phyloP scores from a whole-genome alignment of 768 basidiomycete species.

The Lactarius indigo region DNA sequence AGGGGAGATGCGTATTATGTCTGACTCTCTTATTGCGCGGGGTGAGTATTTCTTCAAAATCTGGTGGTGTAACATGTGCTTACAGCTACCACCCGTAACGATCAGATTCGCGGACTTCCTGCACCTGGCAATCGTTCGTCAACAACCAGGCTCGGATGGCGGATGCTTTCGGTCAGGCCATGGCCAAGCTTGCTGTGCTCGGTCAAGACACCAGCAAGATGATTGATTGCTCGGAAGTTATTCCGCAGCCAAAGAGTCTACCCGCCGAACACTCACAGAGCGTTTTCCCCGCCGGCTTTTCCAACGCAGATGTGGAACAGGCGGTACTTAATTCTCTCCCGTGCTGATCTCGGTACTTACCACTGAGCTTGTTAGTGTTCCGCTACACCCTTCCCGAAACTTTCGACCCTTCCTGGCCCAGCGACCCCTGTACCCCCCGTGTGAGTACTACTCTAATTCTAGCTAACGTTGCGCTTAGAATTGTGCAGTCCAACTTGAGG shows the following conservation, averaged over 20 bases:
- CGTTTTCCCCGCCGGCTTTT: conserved; percentile 27
- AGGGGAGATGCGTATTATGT: conserved; percentile 45
- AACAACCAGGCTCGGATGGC: conserved; percentile 27
- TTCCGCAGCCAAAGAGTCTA: conserved; percentile 36
- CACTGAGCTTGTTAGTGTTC: conserved; percentile 30
- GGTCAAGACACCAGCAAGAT: conserved; percentile 38
- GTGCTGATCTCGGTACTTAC: not conserved
- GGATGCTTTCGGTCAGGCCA: conserved; percentile 38
- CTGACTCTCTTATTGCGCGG: conserved; percentile 34
- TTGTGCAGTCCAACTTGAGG: not conserved
- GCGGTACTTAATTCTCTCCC: conserved; percentile 6
- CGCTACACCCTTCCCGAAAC: conserved; percentile 35
- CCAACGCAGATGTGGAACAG: conserved; percentile 27
- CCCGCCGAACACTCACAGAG: conserved; percentile 21
- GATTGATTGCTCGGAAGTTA: conserved; percentile 46
- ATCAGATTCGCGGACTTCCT: conserved; percentile 43
- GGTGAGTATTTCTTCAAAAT: conserved; percentile 13
- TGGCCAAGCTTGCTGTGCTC: conserved; percentile 42
- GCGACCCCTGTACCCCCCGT: conserved; percentile 33
- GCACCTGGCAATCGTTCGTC: conserved; percentile 45
- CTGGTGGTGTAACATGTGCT: not conserved
- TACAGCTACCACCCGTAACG: conserved; percentile 7
- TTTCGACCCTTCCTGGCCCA: conserved; percentile 34
- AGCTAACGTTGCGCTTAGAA: not conserved
- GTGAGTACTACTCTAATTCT: conserved; percentile 26